A percentile compares a stretch with the other conserved stretches of the same genome.
Evolutionary conservation across 148 eudicot genomes (phyloP).

Genomic region (Selenicereus undatus): DNA sequence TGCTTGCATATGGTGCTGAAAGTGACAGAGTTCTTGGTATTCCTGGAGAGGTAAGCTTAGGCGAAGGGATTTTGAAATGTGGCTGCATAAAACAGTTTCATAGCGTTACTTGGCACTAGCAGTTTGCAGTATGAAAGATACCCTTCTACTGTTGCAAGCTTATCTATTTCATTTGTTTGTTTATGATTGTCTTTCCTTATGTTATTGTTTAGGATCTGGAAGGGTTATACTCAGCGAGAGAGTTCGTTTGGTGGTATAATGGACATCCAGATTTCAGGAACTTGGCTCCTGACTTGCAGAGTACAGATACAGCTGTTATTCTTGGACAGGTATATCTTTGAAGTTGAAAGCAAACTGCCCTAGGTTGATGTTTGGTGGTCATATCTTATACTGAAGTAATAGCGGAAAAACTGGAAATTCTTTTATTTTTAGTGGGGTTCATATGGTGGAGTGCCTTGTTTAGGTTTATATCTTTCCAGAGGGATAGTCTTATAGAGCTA

Average conservation of each 20-base stretch:
- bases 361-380: neutral
- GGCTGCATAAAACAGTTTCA: neutral
- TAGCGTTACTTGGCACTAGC: neutral
- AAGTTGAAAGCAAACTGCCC: neutral
- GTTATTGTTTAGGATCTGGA: conserved; percentile 47
- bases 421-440: neutral
- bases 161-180: neutral
- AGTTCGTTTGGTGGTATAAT: conserved; percentile 99
- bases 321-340: conserved; percentile 79
- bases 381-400: neutral
- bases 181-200: neutral
- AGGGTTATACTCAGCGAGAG: conserved; percentile 87
- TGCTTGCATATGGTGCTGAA: conserved; percentile 99
- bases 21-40: conserved; percentile 84
- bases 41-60: conserved; percentile 72
- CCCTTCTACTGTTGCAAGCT: neutral
- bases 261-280: conserved; percentile 85
- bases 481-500: neutral
- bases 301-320: conserved; percentile 84
- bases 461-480: neutral
- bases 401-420: neutral
- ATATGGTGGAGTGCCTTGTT: neutral
- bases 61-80: no score
- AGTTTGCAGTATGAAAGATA: neutral
- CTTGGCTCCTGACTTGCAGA: conserved; percentile 68